Base-by-base conservation (phyloP, 805 yeast genomes). In the Saccharomyces kudriavzevii region DNA sequence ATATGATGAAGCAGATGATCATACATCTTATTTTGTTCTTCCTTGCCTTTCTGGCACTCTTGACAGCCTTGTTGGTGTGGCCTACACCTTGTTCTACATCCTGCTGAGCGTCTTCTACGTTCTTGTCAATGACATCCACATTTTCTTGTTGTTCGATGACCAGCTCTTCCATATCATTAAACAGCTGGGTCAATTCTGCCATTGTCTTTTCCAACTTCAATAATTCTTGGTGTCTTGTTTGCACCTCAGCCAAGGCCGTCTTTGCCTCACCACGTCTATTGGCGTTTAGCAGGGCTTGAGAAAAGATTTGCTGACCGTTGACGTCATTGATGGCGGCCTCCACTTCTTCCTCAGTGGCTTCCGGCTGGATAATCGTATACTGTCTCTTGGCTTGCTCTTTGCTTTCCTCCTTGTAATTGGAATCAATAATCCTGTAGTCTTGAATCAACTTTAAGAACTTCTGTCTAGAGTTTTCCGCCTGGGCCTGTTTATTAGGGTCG, bases 11-110 rank as follows among this genome's bases (percentile, higher is more conserved):
- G 63, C 75, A 67, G 68, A 88, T 83, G 73, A 83, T 72, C 67
- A 81, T 75, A 67, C 95, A 85, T 83, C 91, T 86, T 78, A 88
- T 80, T 76, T 81, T 89, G 85, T 88, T 88, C 70, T 76, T 88
- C 76, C 98, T 83, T 54, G 95, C 92, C 65, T 85, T 84, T 70
- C 84, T 82, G 53, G 97, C 97, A 67, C 82, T 81, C 59, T 79
- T 82, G 56, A 87, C 89, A 20, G 97, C 98, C 70, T 85, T 84
- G 67, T 85, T 81, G 52, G 95, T 89, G 71, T 92, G 95, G 22
- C 91, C 96, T 35, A 89, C 88, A 69, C 97, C 98, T 67, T 84
- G 82, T 74, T 90, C 96, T 64, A 91, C 83, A 67, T 92, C 92
- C 56, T 80, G 82, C 70, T 89, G 96, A 26, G 96, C 97, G 52